Evolutionary conservation across 306 rosid genomes (phyloP), one percentile per base, ranked within the genome.

Genomic region (Prunus armeniaca): DNA sequence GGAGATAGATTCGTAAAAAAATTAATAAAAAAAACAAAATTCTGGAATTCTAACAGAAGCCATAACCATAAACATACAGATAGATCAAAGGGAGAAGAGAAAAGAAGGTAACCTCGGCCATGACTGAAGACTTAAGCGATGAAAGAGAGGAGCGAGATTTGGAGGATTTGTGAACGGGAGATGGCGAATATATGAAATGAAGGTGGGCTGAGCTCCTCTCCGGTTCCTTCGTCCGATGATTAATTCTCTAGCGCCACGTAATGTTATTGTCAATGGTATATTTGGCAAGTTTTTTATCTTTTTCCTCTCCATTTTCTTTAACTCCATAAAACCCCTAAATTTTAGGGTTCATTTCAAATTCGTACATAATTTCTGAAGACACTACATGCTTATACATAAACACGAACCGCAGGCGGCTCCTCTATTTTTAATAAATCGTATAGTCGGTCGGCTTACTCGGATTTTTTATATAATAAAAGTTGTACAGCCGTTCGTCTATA

Each of bases 61-160:
- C 6, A 24, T 24, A 58, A 9, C 24, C 7, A 58, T 13, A 20
- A 3, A 22, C 64, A 24, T 13, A 58, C 3, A 11, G 28, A 58
- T 10, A 3, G 52, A 13, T 11, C 27, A 61, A 28, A 45, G 50
- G 34, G 50, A n/a, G 51, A 19, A 13, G 34, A 25, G 38, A 9
- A 56, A 27, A 13, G 34, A 71, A 52, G 11, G 49, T 9, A 12
- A 73, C 76, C 76, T 73, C 76, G 41, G 56, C 76, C 76, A 73
- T 73, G 56, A 58, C 67, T 72, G 56, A 41, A n/a, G n/a, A 73
- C 3, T 46, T 43, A 14, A 5, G 1, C 18, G 45, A 58, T 58
- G 6, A 38, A 18, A 58, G 50, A 43, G 25, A 56, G 7, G 65
- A 22, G 52, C 46, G 15, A 32, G 25, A 30, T 52, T 5, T 11